phyloP scores from a whole-genome alignment of 164 flowering plant species.

The Kingdonia uniflora region DNA sequence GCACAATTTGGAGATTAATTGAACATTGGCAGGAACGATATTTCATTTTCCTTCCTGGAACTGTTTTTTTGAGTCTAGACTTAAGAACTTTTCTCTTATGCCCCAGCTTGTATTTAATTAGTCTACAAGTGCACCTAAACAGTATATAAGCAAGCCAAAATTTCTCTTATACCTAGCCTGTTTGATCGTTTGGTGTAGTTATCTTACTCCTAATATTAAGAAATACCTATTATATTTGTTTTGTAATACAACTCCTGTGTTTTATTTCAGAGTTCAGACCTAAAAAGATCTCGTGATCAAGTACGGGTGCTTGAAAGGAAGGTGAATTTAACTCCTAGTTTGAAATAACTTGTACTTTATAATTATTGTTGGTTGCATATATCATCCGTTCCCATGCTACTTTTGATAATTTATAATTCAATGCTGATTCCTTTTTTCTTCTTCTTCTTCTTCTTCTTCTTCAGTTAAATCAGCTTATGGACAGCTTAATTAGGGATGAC shows the following conservation, averaged over 20 bases:
- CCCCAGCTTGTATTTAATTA: background rate
- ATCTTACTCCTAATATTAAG: no score
- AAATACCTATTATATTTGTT: conserved; percentile 1
- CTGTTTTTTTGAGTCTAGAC: no score
- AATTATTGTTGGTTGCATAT: background rate
- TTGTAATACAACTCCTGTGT: background rate
- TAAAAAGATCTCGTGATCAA: conserved; percentile 57
- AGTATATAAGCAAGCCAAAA: no score
- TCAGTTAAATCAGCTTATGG: conserved; percentile 73
- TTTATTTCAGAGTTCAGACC: conserved; percentile 45
- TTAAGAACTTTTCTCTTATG: no score
- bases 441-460: no score
- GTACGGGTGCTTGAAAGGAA: conserved; percentile 62
- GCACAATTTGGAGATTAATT: no score
- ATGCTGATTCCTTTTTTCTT: background rate
- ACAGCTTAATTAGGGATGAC: conserved; percentile 49
- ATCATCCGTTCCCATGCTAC: background rate
- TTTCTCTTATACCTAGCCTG: no score
- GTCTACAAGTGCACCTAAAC: no score
- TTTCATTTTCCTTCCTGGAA: no score
- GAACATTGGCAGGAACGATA: no score
- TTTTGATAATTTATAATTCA: background rate
- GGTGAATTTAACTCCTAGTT: conserved; percentile 23
- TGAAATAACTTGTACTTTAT: background rate
- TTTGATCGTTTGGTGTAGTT: no score